Conservation (phyloP, 2,329 filamentous ascomycete genomes). For the Rachicladosporium sp. region DNA sequence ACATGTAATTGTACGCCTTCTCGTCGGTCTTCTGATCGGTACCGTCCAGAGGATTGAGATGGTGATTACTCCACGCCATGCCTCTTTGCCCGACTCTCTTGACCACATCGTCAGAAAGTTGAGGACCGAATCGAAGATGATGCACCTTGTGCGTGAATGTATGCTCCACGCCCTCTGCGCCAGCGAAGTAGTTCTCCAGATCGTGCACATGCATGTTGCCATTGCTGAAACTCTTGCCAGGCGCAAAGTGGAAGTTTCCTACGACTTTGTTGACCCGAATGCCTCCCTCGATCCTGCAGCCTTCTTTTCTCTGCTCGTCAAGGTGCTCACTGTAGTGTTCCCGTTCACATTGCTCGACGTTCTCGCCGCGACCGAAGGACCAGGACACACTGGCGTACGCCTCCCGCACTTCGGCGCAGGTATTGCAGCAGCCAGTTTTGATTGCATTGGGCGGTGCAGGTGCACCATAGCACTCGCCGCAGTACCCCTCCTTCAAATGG, state of each 20-base stretch:
- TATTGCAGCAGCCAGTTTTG: constrained; percentile 91
- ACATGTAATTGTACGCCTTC: constrained; percentile 91
- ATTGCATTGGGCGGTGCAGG: constrained; percentile 54
- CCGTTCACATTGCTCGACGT: constrained; percentile 86
- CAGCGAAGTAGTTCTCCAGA: constrained; percentile 85
- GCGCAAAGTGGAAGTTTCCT: constrained; percentile 96
- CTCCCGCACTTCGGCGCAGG: constrained; percentile 90
- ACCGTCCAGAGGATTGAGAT: constrained; percentile 80
- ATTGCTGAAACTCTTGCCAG: constrained; percentile 89
- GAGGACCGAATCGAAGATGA: constrained; percentile 81
- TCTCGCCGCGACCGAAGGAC: constrained; percentile 87
- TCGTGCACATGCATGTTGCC: constrained; percentile 98
- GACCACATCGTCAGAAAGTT: constrained; percentile 65
- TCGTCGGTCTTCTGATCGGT: constrained; percentile 67
- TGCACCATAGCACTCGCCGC: constrained; percentile 85
- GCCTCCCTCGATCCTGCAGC: constrained; percentile 83
- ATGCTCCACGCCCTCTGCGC: constrained; percentile 54
- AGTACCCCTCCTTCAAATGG: constrained; percentile 86
- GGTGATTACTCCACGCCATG: constrained; percentile 71
- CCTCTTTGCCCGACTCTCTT: constrained; percentile 46
- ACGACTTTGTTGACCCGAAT: constrained; percentile 97
- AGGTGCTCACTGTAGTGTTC: constrained; percentile 89
- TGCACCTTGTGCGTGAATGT: constrained; percentile 86
- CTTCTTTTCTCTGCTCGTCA: constrained; percentile 77
- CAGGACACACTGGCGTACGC: constrained; percentile 82